Evolutionary conservation across 1,284 basidiomycete species (phyloP).

Genomic region (Cryptococcus sp.): DNA sequence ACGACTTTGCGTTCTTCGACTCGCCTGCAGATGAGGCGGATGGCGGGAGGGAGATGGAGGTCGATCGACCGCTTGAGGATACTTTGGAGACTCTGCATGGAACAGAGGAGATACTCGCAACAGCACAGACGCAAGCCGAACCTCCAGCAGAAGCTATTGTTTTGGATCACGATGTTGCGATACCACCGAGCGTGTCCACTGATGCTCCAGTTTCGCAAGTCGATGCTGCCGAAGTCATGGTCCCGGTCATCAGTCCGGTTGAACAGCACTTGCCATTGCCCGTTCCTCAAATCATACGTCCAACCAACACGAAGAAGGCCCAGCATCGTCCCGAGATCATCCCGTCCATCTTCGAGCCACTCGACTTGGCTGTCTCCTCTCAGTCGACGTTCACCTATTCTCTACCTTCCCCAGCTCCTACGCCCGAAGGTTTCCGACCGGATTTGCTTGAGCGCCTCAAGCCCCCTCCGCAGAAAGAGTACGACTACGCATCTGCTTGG

Average conservation of each 20-base stretch:
- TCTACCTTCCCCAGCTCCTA: conserved; percentile 40
- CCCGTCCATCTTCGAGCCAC: conserved; percentile 35
- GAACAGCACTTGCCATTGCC: too few species aligned
- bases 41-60: neutral
- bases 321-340: conserved; percentile 24
- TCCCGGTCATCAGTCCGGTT: too few species aligned
- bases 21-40: conserved; percentile 27
- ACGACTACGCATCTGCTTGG: conserved; percentile 35
- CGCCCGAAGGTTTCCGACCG: conserved; percentile 26
- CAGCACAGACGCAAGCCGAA: too few species aligned
- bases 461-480: conserved; percentile 9
- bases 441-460: conserved; percentile 32
- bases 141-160: too few species aligned
- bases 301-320: too few species aligned
- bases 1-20: conserved; percentile 52
- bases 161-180: too few species aligned
- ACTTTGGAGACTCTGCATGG: neutral
- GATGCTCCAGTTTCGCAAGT: too few species aligned
- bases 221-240: too few species aligned
- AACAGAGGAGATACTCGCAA: too few species aligned
- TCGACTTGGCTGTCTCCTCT: conserved; percentile 18
- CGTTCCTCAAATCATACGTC: too few species aligned
- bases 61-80: neutral
- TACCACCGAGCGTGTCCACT: too few species aligned
- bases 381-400: conserved; percentile 29